Evolutionary conservation across 176 grass and related monocot species (phyloP), one percentile per base, ranked within the genome.

Genomic region (Puccinellia tenuiflora): DNA sequence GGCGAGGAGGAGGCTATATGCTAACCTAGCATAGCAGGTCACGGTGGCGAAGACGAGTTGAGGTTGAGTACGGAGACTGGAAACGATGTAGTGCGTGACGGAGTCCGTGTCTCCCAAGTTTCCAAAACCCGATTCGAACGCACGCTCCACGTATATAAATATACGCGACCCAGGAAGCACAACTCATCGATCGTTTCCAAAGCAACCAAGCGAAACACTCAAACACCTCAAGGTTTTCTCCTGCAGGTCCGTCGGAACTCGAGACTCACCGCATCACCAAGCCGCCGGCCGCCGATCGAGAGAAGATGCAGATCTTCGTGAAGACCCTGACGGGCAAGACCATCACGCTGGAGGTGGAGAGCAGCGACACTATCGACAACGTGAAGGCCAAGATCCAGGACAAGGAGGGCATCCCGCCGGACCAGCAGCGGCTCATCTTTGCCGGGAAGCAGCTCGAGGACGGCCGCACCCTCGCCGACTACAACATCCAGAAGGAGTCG

Each of bases 351-450:
- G 85, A 90, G 66, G 91, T 88, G 2, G 88, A 88, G 85, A 88
- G 85, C 75, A 86, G 91, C 85, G 85, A 94, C 75, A 94, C 91
- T 67, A 86, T 94, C 40, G 91, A 90, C 61, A 86, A 88, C 65
- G 85, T 90, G 73, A 93, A 88, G 69, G 74, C 75, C 40, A 90
- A 88, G 79, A 84, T 94, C 61, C 88, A 88, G 61, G 74, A 57
- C 11, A 83, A 43, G 37, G 9, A 43, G 59, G 59, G 26, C 59
- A 94, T 97, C 76, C 90, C 94, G 24, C 90, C 92, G 51, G 92
- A 97, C 73, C 92, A 94, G 92, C 92, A 92, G 80, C 83, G 92
- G n/a, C 83, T 97, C 80, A 94, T 97, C 90, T 94, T 92, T 55
- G 90, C 86, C 2, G 92, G 94, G 9, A 97, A 94, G 85, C 90